Conservation (phyloP, 177 flowering plant genomes). For the Vitis hybrid region DNA sequence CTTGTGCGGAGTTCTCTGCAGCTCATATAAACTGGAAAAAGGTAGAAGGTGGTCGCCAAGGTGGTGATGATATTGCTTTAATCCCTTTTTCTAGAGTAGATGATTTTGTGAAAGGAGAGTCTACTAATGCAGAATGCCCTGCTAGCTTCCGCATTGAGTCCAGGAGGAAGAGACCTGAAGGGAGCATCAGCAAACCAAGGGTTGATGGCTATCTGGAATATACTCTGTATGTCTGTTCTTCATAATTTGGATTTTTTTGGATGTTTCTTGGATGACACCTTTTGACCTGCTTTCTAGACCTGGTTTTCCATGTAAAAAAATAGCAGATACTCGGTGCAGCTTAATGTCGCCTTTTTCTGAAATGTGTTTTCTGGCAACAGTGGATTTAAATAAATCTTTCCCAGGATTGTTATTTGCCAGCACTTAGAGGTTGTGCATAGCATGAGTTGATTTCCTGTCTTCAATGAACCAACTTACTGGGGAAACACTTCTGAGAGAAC, state of each 20-base stretch:
- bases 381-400: no score
- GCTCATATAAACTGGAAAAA: conserved; percentile 57
- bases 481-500: no score
- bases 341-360: no score
- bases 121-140: conserved; percentile 51
- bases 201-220: conserved; percentile 65
- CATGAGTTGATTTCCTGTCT: no score
- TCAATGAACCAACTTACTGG: no score
- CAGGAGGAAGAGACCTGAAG: conserved; percentile 55
- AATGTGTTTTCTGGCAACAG: no score
- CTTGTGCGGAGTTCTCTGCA: conserved; percentile 48
- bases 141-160: conserved; percentile 57
- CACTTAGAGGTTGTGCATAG: no score
- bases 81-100: conserved; percentile 56
- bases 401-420: no score
- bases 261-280: background rate
- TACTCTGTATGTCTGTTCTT: conserved; percentile 38
- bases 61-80: conserved; percentile 62
- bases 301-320: background rate
- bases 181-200: conserved; percentile 53
- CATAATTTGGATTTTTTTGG: background rate
- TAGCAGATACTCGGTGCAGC: no score
- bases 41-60: conserved; percentile 56
- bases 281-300: background rate
- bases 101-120: conserved; percentile 60